Evolutionary conservation across 2,329 filamentous ascomycete genomes (phyloP).

Genomic region (Pseudogymnoascus sp.): DNA sequence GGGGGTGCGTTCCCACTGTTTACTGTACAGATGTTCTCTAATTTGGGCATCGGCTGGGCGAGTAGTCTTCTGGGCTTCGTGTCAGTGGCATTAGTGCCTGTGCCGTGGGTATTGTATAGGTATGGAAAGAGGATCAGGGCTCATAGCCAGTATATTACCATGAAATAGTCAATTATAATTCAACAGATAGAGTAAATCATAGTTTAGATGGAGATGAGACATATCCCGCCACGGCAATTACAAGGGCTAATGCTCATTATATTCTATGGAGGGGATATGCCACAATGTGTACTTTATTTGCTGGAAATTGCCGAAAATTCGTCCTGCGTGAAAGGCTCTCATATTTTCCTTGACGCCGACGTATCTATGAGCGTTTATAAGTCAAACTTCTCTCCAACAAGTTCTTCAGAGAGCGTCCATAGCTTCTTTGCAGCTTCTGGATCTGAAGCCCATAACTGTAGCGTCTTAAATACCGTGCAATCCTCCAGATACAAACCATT

Average conservation of each 20-base stretch:
- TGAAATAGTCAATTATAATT: background rate
- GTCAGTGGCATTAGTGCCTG: conserved; percentile 26
- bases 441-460: too few relatives aligned
- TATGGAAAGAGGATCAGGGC: conserved; percentile 27
- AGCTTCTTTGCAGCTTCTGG: too few relatives aligned
- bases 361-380: too few relatives aligned
- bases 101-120: conserved; percentile 34
- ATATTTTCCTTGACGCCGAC: too few relatives aligned
- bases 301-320: background rate
- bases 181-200: background rate
- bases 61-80: conserved; percentile 32
- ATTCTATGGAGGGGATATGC: background rate
- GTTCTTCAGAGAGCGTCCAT: too few relatives aligned
- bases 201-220: background rate
- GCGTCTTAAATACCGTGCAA: too few relatives aligned
- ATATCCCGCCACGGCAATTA: background rate
- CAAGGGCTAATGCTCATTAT: background rate
- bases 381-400: too few relatives aligned
- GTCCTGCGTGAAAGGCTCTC: too few relatives aligned
- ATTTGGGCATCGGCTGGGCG: conserved; percentile 30
- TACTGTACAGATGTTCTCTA: conserved; percentile 23
- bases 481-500: too few relatives aligned
- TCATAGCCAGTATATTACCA: conserved; percentile 7
- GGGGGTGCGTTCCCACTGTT: conserved; percentile 9
- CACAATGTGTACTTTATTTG: background rate